Conservation (phyloP, 1,139 yeast genomes). For the Hemisphaericaspora xylanilytica region DNA sequence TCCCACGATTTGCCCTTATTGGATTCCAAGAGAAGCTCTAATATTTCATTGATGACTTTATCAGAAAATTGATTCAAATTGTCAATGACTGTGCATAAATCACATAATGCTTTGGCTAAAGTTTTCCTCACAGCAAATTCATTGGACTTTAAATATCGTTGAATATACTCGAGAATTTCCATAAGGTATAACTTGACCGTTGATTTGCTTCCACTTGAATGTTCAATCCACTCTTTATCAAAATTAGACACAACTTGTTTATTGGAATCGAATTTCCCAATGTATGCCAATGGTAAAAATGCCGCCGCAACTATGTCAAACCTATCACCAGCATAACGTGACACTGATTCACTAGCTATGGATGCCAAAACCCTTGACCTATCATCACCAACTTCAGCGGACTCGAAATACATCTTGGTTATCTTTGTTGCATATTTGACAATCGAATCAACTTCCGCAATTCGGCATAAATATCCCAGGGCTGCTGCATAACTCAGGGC, state of each 20-base stretch:
- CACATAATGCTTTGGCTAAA: constrained; percentile 68
- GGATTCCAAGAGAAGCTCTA: constrained; percentile 58
- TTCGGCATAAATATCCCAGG: constrained; percentile 73
- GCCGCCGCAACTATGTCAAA: constrained; percentile 63
- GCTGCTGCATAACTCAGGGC: constrained; percentile 77
- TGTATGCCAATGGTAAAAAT: constrained; percentile 73
- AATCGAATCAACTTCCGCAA: constrained; percentile 54
- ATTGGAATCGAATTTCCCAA: constrained; percentile 70
- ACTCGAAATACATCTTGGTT: constrained; percentile 58
- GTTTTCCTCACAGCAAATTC: constrained; percentile 67
- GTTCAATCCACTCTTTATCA: constrained; percentile 75
- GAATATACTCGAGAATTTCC: constrained; percentile 63
- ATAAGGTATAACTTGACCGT: constrained; percentile 66
- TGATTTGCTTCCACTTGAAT: constrained; percentile 68
- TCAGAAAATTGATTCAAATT: constrained; percentile 31
- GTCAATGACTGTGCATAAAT: constrained; percentile 48
- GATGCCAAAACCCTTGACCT: constrained; percentile 55
- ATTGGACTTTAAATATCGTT: constrained; percentile 51
- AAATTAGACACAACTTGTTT: constrained; percentile 48
- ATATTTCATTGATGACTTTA: constrained; percentile 33
- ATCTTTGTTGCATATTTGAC: constrained; percentile 54
- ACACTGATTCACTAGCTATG: constrained; percentile 62
- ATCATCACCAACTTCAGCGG: constrained; percentile 49
- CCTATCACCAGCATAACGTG: constrained; percentile 68
- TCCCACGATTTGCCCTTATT: constrained; percentile 81